These are phyloP conservation scores for Pichia sp. DNA, from an alignment of 1,139 yeast species.

Conservation along the genomic window DNA sequence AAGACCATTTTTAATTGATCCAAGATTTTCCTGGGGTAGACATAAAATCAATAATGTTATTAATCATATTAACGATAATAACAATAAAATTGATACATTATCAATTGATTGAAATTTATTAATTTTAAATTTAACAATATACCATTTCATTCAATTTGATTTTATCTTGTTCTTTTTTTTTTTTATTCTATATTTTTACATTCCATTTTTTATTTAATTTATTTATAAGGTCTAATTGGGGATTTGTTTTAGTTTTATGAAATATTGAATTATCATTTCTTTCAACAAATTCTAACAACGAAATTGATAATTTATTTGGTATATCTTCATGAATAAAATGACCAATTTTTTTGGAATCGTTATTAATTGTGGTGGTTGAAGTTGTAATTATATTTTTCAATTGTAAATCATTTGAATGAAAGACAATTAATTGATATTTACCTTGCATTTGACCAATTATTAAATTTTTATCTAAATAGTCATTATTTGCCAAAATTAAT, in stretches of 20 bases:
- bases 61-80: conserved; percentile 38
- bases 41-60: conserved; percentile 80
- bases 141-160: too few species aligned
- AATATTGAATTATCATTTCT: conserved; percentile 33
- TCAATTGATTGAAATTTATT: conserved; percentile 39
- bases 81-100: conserved; percentile 31
- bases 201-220: conserved; percentile 49
- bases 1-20: conserved; percentile 87
- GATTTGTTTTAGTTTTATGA: conserved; percentile 21
- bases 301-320: conserved; percentile 59
- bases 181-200: conserved; percentile 33
- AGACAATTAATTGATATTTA: conserved; percentile 80
- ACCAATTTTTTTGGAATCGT: conserved; percentile 49
- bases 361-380: conserved; percentile 17
- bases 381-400: too few species aligned
- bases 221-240: conserved; percentile 31
- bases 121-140: too few species aligned
- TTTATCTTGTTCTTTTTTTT: too few species aligned
- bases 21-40: conserved; percentile 87
- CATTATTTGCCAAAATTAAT: conserved; percentile 83
- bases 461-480: conserved; percentile 73
- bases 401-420: conserved; percentile 34
- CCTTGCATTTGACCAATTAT: conserved; percentile 98
- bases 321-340: conserved; percentile 92
- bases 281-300: conserved; percentile 43